Conservation (phyloP, 176 grass and related monocot genomes). For the Oryza glaberrima region DNA sequence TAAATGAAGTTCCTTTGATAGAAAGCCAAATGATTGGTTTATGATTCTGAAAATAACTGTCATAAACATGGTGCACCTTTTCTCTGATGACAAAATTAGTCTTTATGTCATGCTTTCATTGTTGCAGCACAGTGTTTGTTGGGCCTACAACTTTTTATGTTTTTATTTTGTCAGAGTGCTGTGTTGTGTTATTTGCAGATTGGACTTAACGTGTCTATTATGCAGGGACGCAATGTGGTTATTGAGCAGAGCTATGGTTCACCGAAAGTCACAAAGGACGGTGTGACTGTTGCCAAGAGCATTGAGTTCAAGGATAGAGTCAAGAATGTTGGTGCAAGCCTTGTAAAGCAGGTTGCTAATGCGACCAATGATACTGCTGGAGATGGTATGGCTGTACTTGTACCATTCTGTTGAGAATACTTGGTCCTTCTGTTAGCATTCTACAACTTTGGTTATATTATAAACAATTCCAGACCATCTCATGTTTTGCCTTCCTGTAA, state of each 20-base stretch:
- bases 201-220: constrained; percentile 11
- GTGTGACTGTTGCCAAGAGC: constrained; percentile 98
- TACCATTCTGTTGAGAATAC: not conserved
- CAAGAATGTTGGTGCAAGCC: constrained; percentile 93
- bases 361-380: constrained; percentile 95
- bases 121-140: not conserved
- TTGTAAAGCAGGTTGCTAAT: constrained; percentile 98
- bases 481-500: not conserved
- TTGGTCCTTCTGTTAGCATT: not conserved
- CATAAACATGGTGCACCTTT: not conserved
- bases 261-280: constrained; percentile 97
- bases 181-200: not conserved
- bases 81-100: not conserved
- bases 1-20: not conserved
- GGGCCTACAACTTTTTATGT: not conserved
- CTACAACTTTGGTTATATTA: not conserved
- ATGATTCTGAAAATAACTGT: not conserved
- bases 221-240: constrained; percentile 85
- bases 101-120: not conserved
- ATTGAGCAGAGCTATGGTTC: constrained; percentile 97
- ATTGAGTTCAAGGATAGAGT: constrained; percentile 93
- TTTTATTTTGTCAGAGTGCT: not conserved
- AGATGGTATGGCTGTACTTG: constrained; percentile 66
- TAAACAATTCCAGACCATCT: not conserved
- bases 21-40: not conserved